Evolutionary conservation across 192 early-diverging fungal genomes (phyloP).

Genomic region (Phycomyces blakesleeanus): DNA sequence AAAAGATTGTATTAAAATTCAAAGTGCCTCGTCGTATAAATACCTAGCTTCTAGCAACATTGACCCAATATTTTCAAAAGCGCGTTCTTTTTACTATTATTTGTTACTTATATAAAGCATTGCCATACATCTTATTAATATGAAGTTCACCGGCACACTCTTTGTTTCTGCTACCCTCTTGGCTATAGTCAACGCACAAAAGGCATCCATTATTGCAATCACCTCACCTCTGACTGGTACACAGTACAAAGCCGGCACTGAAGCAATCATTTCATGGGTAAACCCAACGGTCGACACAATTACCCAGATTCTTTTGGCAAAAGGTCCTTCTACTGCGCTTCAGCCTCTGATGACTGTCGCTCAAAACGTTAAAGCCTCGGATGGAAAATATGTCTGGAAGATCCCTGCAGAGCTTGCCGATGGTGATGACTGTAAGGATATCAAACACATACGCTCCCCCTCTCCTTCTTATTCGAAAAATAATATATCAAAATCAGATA

Average conservation of each 20-base stretch:
- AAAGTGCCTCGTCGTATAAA: no score
- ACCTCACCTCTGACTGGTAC: slow-evolving; percentile 21
- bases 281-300: slow-evolving; percentile 13
- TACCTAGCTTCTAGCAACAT: background rate
- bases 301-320: slow-evolving; percentile 28
- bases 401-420: slow-evolving; percentile 25
- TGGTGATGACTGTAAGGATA: slow-evolving; percentile 23
- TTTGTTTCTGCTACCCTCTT: slow-evolving; percentile 24
- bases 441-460: no score
- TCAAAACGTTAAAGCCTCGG: slow-evolving; percentile 21
- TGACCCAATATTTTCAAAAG: background rate
- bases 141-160: slow-evolving; percentile 25
- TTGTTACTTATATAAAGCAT: slow-evolving; percentile 6
- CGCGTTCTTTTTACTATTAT: slow-evolving; percentile 8
- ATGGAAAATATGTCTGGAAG: slow-evolving; percentile 20
- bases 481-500: no score
- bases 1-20: no score
- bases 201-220: slow-evolving; percentile 14
- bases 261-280: slow-evolving; percentile 22
- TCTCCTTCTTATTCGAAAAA: no score
- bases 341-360: slow-evolving; percentile 23
- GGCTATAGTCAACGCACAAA: slow-evolving; percentile 14
- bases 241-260: slow-evolving; percentile 17
- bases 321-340: slow-evolving; percentile 25
- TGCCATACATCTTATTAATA: slow-evolving; percentile 4